Percentiles rank a stretch among this genome's conserved stretches.
Conservation (phyloP, 805 yeast genomes). For the Metschnikowia drakensbergensis region DNA sequence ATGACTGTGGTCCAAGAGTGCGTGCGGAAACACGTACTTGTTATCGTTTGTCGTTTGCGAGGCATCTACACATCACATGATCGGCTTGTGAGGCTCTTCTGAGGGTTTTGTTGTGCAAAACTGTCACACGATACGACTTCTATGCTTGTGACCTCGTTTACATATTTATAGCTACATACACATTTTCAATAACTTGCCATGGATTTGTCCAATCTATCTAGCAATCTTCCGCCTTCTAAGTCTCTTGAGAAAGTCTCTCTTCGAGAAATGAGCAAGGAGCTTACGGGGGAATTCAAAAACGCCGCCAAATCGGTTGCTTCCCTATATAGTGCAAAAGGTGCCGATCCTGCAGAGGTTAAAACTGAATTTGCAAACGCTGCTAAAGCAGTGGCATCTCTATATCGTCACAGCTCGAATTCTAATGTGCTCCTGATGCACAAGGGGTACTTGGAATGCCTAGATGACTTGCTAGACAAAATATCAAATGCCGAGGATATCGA, state of each 20-base stretch:
- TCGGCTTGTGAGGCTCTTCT: neutral
- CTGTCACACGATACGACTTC: neutral
- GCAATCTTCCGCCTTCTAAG: conserved; percentile 49
- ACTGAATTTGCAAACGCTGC: conserved; percentile 41
- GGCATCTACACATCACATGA: conserved; percentile 2
- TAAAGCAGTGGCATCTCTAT: conserved; percentile 46
- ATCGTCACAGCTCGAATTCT: conserved; percentile 55
- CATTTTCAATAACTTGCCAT: conserved; percentile 22
- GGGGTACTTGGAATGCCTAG: conserved; percentile 61
- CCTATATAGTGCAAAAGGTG: conserved; percentile 27
- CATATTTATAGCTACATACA: neutral
- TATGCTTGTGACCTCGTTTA: neutral
- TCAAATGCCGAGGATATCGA: conserved; percentile 44
- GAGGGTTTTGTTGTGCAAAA: neutral
- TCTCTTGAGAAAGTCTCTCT: conserved; percentile 48
- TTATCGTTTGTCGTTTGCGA: conserved; percentile 2
- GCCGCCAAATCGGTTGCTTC: conserved; percentile 71
- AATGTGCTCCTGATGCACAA: conserved; percentile 44
- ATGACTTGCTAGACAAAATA: conserved; percentile 48
- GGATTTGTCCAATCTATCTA: conserved; percentile 63
- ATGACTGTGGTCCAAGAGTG: conserved; percentile 25
- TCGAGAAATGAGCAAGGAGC: conserved; percentile 46
- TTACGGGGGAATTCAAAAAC: conserved; percentile 59
- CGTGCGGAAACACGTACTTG: conserved; percentile 1
- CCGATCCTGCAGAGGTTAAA: conserved; percentile 8